Evolutionary conservation across 768 basidiomycete species (phyloP).

Genomic region (Leccinum subtestaceum): DNA sequence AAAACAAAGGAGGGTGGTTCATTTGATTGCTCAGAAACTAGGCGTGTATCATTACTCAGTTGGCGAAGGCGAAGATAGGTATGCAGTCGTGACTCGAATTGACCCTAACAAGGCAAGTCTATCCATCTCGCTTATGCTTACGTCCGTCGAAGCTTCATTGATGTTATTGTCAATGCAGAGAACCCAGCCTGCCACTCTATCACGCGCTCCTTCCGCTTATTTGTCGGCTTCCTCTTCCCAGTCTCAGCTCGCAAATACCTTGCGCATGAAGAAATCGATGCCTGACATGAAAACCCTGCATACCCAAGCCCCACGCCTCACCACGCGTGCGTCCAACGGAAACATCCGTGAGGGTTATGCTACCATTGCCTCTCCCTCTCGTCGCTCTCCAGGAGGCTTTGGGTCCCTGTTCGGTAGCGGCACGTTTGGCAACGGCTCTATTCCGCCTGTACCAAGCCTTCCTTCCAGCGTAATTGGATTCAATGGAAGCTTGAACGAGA

Average conservation of each 20-base stretch:
- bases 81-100: slow-evolving; percentile 91
- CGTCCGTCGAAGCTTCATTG: slow-evolving; percentile 10
- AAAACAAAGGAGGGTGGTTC: slow-evolving; percentile 88
- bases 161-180: slow-evolving; percentile 27
- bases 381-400: slow-evolving; percentile 71
- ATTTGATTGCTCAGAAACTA: slow-evolving; percentile 94
- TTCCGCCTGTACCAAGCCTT: slow-evolving; percentile 80
- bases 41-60: slow-evolving; percentile 93
- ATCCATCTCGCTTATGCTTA: slow-evolving; percentile 17
- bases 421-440: slow-evolving; percentile 31
- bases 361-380: slow-evolving; percentile 80
- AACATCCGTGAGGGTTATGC: slow-evolving; percentile 86
- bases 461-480: slow-evolving; percentile 53
- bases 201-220: slow-evolving; percentile 80
- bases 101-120: slow-evolving; percentile 74
- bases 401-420: slow-evolving; percentile 60
- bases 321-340: slow-evolving; percentile 79
- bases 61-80: slow-evolving; percentile 89
- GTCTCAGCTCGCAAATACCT: slow-evolving; percentile 45
- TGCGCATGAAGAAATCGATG: slow-evolving; percentile 98
- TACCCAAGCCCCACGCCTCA: slow-evolving; percentile 73
- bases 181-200: slow-evolving; percentile 59
- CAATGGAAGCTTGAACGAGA: slow-evolving; percentile 44
- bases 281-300: slow-evolving; percentile 93
- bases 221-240: slow-evolving; percentile 51